Base-by-base conservation (phyloP, 202 grass and related monocot species). In the Schoenoplectus tabernaemontani region DNA sequence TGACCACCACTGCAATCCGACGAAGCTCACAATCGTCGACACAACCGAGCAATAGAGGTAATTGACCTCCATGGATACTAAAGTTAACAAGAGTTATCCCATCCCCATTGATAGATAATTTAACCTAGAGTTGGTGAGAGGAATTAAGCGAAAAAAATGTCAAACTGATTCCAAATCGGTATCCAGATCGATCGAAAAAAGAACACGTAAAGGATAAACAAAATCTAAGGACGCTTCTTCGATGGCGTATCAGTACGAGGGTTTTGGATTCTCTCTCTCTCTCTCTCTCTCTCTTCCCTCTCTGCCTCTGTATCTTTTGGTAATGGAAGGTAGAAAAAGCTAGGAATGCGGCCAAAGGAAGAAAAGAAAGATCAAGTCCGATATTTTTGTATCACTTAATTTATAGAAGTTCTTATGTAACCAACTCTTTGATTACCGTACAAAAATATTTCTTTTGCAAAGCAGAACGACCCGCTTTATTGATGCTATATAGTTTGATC, bases 1-100 rank as follows among this genome's bases (percentile, higher is more conserved):
- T 23, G 58, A 43, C 86, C 86, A 87, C 86, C 86, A 87, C 32
- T 66, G 66, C 86, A 81, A 46, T 67, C 65, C 47, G 13, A 51
- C 12, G 47, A 13, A 2, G 47, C 3, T 3, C 12, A 13, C 11
- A 13, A 3, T 2, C 12, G 47, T 13, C 13, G 9, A 3, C 13
- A 15, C 13, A 48, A 48, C 10, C 9, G 44, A 48, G 48, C 48
- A 17, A 3, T 51, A 17, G 12, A 51, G 48, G 48, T 12, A 51
- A 51, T 51, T 51, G 12, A 51, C 17, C 9, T 12, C 48, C 48
- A 51, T 51, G 48, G 48, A 51, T 12, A 15, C 3, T 16, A 51
- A 15, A 51, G 20, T 68, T 33, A 58, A 28, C 46, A 37, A 56
- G 16, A 82, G 48, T 58, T 8, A 56, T 7, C 19, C 37, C 68